Evolutionary conservation across 2,329 filamentous ascomycete genomes (phyloP), one percentile per base, ranked within the genome.

Genomic region (Alternaria gansuensis): DNA sequence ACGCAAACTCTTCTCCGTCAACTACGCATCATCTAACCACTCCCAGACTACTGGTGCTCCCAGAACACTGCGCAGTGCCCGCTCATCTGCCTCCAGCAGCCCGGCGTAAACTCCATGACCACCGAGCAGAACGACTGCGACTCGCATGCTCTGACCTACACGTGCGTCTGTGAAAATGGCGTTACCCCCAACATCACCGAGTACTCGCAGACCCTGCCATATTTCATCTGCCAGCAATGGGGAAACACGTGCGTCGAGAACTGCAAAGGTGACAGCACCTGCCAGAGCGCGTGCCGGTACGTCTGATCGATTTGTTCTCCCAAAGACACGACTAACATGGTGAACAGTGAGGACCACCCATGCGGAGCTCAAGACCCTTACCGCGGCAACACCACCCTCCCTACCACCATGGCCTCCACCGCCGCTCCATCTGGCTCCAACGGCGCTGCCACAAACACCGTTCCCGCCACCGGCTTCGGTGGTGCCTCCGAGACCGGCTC

Each of bases 161-260:
- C 83, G 63, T 95, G 91, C 77, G 81, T 92, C 67, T 95, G 91
- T 81, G 82, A 83, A 63, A 83, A 90, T 68, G 85, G 86, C 74
- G 75, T 83, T 62, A 79, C 84, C 51, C 91, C 91, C 66, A 93
- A 93, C 79, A 79, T 91, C 48, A 87, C 88, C 71, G 84, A 93
- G 78, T 95, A 90, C 84, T 89, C 88, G 21, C 83, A 92, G 68
- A 93, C 91, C 1, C 82, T 95, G 26, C 91, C 91, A 33, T 94
- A 87, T 84, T 91, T 88, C 80, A 83, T 88, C 69, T 95, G 91
- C 84, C 83, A 83, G 45, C 83, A 90, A 78, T 92, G 85, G 83
- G 88, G 86, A 68, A 87, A 81, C 75, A 85, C 92, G 78, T 92
- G 90, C 75, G 87, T 90, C 11, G 72, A 65, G 2, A 77, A 62